phyloP scores from a whole-genome alignment of 208 protist species.

The Acanthamoeba royreba region DNA sequence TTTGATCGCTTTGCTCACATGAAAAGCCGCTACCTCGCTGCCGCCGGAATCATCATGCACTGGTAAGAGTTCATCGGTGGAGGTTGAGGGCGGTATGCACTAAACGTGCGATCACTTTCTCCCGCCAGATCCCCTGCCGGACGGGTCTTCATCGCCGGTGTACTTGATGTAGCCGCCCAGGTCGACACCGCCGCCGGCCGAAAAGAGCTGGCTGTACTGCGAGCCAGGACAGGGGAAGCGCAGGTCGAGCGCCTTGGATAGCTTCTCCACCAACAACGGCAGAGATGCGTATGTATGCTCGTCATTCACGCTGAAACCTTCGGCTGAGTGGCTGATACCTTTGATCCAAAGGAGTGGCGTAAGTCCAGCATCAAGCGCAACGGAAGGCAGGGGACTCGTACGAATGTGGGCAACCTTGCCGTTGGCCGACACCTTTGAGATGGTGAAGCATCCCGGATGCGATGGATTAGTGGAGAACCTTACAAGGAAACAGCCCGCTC shows the following conservation, averaged over 20 bases:
- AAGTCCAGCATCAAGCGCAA: neutral
- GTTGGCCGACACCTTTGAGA: neutral
- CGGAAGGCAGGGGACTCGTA: neutral
- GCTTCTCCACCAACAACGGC: neutral
- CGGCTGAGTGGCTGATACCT: neutral
- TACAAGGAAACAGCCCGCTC: neutral
- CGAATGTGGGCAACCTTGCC: neutral
- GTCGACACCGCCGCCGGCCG: neutral
- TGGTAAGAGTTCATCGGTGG: too few species aligned
- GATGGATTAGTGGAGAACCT: neutral
- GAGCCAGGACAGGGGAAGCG: neutral
- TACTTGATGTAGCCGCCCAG: neutral
- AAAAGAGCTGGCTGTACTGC: slow-evolving; percentile 27
- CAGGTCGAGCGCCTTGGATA: neutral
- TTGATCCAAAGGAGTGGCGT: neutral
- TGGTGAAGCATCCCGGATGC: neutral
- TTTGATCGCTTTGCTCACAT: too few species aligned
- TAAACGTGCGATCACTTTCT: neutral
- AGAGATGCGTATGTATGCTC: neutral
- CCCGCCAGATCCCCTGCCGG: neutral
- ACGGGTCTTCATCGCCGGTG: neutral
- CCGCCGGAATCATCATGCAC: too few species aligned
- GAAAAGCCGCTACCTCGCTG: too few species aligned
- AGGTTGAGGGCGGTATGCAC: too few species aligned
- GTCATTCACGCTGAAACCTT: slow-evolving; percentile 15